Conservation (phyloP, 805 yeast species). For the Zygosaccharomyces bisporus region DNA sequence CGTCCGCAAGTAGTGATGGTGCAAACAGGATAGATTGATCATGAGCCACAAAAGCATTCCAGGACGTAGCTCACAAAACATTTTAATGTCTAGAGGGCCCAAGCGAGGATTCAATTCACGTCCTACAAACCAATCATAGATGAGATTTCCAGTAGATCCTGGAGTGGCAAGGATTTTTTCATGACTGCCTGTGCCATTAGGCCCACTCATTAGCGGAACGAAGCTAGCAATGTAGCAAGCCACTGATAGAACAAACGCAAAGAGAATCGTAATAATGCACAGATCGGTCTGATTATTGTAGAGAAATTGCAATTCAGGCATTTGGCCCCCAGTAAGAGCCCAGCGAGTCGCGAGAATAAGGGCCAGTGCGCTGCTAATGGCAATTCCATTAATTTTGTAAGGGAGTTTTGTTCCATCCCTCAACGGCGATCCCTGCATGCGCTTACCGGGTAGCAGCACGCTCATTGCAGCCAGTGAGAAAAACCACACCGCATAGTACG, state of each 20-base stretch:
- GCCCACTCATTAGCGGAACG: conserved; percentile 44
- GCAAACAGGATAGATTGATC: conserved; percentile 73
- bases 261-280: conserved; percentile 57
- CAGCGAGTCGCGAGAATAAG: conserved; percentile 50
- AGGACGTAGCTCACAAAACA: conserved; percentile 91
- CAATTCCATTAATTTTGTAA: conserved; percentile 80
- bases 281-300: conserved; percentile 66
- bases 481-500: conserved; percentile 71
- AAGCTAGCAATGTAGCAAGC: conserved; percentile 68
- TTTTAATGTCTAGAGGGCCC: conserved; percentile 80
- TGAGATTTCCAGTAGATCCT: conserved; percentile 71
- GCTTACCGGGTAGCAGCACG: conserved; percentile 59
- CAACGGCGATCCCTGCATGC: conserved; percentile 59
- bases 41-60: conserved; percentile 85
- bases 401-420: conserved; percentile 70
- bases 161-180: conserved; percentile 78
- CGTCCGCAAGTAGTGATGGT: conserved; percentile 63
- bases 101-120: conserved; percentile 91
- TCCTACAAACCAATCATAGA: conserved; percentile 96
- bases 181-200: conserved; percentile 50
- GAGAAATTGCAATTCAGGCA: conserved; percentile 79
- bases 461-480: conserved; percentile 60
- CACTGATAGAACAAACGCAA: conserved; percentile 59
- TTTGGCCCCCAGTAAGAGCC: conserved; percentile 45
- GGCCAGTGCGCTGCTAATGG: conserved; percentile 44